Evolutionary conservation across 2,329 filamentous ascomycete genomes (phyloP).

Genomic region (Pseudocercospora crystallina): DNA sequence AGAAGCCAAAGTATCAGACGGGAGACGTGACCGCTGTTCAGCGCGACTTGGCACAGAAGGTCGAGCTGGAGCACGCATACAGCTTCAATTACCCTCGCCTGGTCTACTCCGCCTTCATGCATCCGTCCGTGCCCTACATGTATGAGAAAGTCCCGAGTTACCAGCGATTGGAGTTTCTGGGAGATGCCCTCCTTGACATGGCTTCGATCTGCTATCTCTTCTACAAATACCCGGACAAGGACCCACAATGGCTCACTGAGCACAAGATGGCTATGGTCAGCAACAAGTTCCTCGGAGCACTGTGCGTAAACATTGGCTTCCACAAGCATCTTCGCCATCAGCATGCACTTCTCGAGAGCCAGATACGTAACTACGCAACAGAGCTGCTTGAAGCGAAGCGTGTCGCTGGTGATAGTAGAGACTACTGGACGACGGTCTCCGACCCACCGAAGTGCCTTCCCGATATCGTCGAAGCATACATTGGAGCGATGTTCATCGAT

Average conservation of each 20-base stretch:
- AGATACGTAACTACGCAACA: conserved; percentile 55
- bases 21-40: conserved; percentile 64
- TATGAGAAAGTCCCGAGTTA: conserved; percentile 84
- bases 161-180: conserved; percentile 87
- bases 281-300: conserved; percentile 85
- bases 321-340: conserved; percentile 67
- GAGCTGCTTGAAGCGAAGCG: conserved; percentile 58
- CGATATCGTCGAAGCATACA: conserved; percentile 84
- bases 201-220: conserved; percentile 81
- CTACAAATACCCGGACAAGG: conserved; percentile 69
- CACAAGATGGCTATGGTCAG: conserved; percentile 99
- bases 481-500: conserved; percentile 91
- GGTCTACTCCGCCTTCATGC: conserved; percentile 80
- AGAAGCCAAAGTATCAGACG: conserved; percentile 69
- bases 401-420: conserved; percentile 51
- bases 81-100: conserved; percentile 74
- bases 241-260: conserved; percentile 96
- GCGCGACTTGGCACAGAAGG: conserved; percentile 62
- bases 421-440: conserved; percentile 68
- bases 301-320: conserved; percentile 76
- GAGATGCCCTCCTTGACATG: conserved; percentile 86
- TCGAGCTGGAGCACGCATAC: conserved; percentile 62
- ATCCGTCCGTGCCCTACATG: conserved; percentile 74
- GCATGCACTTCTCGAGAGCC: conserved; percentile 50
- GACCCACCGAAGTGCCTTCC: conserved; percentile 75